Percentiles rank a stretch among this genome's conserved stretches.
phyloP scores from a whole-genome alignment of 2,329 filamentous ascomycete genomes.

The Aspergillus eucalypticola region DNA sequence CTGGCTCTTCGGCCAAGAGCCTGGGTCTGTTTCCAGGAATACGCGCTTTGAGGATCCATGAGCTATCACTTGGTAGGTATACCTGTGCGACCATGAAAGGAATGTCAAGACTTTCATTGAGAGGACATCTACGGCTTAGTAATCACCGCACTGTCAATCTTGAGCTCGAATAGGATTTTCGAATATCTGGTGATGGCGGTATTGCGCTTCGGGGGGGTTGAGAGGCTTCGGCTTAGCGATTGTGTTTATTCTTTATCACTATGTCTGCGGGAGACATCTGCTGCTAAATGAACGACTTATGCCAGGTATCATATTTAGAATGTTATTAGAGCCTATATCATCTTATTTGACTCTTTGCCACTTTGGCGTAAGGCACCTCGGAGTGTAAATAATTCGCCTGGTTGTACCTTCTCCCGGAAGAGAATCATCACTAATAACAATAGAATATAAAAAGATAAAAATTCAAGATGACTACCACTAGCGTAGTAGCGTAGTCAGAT shows the following conservation, averaged over 20 bases:
- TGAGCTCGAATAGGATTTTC: neutral
- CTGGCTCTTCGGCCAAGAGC: conserved; percentile 74
- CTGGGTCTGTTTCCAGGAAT: neutral
- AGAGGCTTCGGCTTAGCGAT: neutral
- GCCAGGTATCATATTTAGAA: neutral
- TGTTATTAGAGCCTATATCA: neutral
- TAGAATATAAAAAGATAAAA: no score
- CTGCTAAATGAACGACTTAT: neutral
- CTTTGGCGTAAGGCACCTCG: neutral
- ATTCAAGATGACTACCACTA: no score
- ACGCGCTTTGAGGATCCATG: conserved; percentile 2
- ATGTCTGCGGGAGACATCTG: neutral
- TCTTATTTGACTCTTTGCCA: neutral
- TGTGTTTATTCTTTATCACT: neutral
- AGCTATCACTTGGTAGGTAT: neutral
- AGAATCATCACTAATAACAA: no score
- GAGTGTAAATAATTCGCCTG: no score
- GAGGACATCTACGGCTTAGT: neutral
- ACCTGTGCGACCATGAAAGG: neutral
- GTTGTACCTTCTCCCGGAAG: no score
- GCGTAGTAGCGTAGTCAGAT: no score
- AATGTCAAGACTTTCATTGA: neutral
- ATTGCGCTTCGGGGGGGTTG: neutral
- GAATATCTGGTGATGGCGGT: neutral
- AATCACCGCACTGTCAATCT: neutral